phyloP scores from a whole-genome alignment of 1,284 basidiomycete genomes.

The Spongiforma sp. region DNA sequence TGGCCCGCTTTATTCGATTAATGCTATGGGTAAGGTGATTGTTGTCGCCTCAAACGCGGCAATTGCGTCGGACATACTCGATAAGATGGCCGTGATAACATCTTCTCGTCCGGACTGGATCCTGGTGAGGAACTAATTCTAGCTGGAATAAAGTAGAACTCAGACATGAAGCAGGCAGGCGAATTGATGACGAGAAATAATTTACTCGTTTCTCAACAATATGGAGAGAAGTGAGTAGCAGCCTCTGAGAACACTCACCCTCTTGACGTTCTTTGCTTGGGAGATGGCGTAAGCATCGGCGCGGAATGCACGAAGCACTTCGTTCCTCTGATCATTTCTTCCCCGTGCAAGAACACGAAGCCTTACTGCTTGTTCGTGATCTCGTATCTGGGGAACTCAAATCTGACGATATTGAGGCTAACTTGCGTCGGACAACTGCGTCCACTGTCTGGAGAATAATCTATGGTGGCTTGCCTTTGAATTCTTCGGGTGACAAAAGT shows the following conservation, averaged over 20 bases:
- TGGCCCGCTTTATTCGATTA: too few species aligned
- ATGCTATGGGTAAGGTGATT: too few species aligned
- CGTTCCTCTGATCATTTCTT: background rate
- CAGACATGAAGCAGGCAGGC: constrained; percentile 7
- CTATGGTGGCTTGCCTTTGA: constrained; percentile 12
- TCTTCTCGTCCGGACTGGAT: too few species aligned
- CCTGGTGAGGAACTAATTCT: too few species aligned
- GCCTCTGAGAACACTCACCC: background rate
- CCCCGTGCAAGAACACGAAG: too few species aligned
- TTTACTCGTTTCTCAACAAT: constrained; percentile 9
- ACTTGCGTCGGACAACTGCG: constrained; percentile 13
- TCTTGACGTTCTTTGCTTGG: background rate
- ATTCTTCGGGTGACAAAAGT: constrained; percentile 6
- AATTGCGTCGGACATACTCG: too few species aligned
- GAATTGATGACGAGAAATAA: constrained; percentile 13
- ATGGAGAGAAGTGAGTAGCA: constrained; percentile 13
- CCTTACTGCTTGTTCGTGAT: constrained; percentile 6
- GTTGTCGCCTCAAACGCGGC: too few species aligned
- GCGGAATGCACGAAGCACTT: too few species aligned
- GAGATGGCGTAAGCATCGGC: too few species aligned
- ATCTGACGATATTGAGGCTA: constrained; percentile 5
- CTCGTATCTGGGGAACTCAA: too few species aligned
- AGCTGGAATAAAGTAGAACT: too few species aligned
- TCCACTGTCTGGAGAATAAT: constrained; percentile 12
- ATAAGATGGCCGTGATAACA: too few species aligned